phyloP scores from a whole-genome alignment of 2,329 filamentous ascomycete genomes.

The Arthrinium phaeospermum region DNA sequence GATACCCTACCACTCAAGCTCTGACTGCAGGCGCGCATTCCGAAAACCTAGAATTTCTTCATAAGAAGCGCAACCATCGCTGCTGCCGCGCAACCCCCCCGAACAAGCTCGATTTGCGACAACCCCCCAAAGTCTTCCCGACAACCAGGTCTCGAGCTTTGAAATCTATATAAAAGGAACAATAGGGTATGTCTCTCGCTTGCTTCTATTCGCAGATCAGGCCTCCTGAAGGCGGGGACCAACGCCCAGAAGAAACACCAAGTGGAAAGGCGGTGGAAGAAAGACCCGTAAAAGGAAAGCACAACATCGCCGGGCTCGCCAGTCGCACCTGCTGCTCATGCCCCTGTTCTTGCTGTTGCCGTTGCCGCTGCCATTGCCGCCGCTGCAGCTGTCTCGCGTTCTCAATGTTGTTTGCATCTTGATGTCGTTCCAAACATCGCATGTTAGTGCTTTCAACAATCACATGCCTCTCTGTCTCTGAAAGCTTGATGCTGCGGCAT shows the following conservation, averaged over 20 bases:
- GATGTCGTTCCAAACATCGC: not conserved
- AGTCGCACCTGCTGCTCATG: not conserved
- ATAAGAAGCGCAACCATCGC: not conserved
- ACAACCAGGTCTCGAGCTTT: not conserved
- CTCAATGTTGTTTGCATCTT: not conserved
- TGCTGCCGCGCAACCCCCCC: slow-evolving; percentile 14
- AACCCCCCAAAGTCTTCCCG: not conserved
- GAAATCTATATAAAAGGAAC: not conserved
- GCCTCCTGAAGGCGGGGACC: not conserved
- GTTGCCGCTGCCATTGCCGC: not conserved
- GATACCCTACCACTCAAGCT: not conserved
- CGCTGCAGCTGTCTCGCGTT: not conserved
- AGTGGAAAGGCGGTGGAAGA: slow-evolving; percentile 10
- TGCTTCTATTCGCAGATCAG: not conserved
- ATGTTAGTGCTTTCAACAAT: not conserved
- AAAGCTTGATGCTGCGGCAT: not conserved
- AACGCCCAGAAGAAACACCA: slow-evolving; percentile 3
- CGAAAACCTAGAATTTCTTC: not conserved
- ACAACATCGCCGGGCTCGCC: not conserved
- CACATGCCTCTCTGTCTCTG: not conserved
- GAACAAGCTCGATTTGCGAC: slow-evolving; percentile 5
- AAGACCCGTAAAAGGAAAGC: not conserved
- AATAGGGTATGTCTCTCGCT: slow-evolving; percentile 11
- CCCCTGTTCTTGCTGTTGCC: not conserved
- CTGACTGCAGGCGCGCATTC: not conserved